Percentiles rank a stretch among this genome's conserved stretches.
These are phyloP conservation scores for Escallonia herrerae DNA, from an alignment of 129 eudicot genomes.

Conservation along the genomic window DNA sequence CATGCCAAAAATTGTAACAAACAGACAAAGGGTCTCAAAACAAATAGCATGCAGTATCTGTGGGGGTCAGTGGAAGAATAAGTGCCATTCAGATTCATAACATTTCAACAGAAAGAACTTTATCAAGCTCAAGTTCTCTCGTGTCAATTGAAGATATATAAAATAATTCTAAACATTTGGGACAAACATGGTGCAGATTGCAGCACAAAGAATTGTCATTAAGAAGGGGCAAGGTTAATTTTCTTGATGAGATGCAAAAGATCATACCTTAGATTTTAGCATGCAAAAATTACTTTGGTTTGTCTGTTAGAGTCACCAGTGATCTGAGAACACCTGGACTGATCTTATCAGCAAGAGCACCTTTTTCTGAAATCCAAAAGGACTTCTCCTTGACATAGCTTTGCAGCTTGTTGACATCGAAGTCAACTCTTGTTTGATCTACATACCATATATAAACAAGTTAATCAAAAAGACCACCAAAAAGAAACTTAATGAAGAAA, in stretches of 20 bases:
- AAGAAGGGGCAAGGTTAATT: not conserved
- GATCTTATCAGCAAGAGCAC: slow-evolving; percentile 86
- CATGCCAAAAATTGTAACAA: no score
- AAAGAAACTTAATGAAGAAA: not conserved
- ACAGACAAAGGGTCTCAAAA: no score
- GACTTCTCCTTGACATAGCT: slow-evolving; percentile 81
- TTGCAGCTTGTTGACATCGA: slow-evolving; percentile 71
- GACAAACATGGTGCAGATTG: no score
- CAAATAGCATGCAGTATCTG: no score
- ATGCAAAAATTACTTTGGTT: slow-evolving; percentile 42
- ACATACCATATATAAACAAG: slow-evolving; percentile 18
- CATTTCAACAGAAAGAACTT: no score
- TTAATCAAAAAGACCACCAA: not conserved
- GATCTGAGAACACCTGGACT: slow-evolving; percentile 82
- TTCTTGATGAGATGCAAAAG: not conserved
- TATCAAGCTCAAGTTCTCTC: no score
- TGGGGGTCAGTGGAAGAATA: no score
- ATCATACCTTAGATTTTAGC: not conserved
- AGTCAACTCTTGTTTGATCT: slow-evolving; percentile 79
- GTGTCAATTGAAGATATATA: no score
- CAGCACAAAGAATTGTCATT: not conserved
- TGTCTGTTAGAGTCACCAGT: slow-evolving; percentile 64
- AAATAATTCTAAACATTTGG: no score
- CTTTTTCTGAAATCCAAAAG: slow-evolving; percentile 65
- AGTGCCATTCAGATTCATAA: no score